A percentile compares a stretch with the other conserved stretches of the same genome.
phyloP scores from a whole-genome alignment of 768 basidiomycete species.

The Tulasnella sp. region DNA sequence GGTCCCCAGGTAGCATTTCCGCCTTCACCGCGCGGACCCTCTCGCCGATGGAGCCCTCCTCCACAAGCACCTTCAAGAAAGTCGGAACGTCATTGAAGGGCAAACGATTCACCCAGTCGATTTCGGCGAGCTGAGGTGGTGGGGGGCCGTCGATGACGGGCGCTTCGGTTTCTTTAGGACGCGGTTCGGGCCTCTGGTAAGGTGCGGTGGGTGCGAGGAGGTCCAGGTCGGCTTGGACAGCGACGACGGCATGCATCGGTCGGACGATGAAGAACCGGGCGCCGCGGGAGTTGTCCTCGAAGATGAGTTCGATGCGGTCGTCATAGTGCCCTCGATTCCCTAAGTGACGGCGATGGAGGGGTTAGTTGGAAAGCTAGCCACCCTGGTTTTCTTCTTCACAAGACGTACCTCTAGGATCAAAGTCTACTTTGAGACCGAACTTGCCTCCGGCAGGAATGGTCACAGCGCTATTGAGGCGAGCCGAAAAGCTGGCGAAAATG shows the following conservation, averaged over 20 bases:
- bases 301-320: constrained; percentile 26
- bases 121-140: constrained; percentile 42
- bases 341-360: background rate
- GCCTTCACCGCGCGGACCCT: constrained; percentile 19
- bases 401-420: constrained; percentile 16
- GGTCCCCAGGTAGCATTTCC: background rate
- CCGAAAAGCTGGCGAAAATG: constrained; percentile 1
- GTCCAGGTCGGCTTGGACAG: constrained; percentile 42
- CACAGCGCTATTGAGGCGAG: background rate
- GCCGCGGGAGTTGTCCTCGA: background rate
- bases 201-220: constrained; percentile 45
- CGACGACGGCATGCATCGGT: constrained; percentile 22
- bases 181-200: constrained; percentile 35
- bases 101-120: constrained; percentile 44
- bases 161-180: constrained; percentile 13
- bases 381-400: background rate
- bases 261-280: constrained; percentile 21
- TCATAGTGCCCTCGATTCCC: constrained; percentile 26
- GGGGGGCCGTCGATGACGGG: constrained; percentile 42
- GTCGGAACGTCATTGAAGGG: constrained; percentile 43
- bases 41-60: constrained; percentile 30
- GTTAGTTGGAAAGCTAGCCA: background rate
- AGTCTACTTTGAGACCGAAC: background rate
- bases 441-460: background rate
- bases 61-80: constrained; percentile 36